Percentiles rank a stretch among this genome's conserved stretches.
These are phyloP conservation scores for Mesotaenium endlicherianum DNA, from an alignment of 139 green algal species.

Conservation along the genomic window DNA sequence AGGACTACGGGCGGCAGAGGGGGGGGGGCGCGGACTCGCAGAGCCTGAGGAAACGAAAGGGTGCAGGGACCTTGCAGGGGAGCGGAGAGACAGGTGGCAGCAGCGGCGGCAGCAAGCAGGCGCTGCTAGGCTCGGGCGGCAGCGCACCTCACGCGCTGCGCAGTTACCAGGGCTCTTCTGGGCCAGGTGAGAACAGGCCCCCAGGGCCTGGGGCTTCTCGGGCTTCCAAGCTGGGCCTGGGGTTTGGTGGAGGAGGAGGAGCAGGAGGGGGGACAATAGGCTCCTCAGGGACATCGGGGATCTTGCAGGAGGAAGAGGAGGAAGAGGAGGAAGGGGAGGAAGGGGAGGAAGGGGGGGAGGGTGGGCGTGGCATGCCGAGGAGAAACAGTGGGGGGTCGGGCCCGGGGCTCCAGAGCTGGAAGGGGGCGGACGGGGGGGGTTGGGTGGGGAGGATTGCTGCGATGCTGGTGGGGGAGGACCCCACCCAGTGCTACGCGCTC, in stretches of 20 bases:
- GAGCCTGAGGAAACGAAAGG: not conserved
- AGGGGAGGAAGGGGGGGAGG: not conserved
- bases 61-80: too few relatives aligned
- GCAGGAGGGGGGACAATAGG: not conserved
- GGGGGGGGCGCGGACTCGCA: not conserved
- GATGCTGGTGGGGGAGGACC: slow-evolving; percentile 47
- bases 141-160: not conserved
- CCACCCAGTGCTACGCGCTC: slow-evolving; percentile 48
- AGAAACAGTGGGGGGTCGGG: not conserved
- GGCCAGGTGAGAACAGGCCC: not conserved
- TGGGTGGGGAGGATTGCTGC: slow-evolving; percentile 30
- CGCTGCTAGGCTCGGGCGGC: not conserved
- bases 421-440: not conserved
- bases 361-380: not conserved
- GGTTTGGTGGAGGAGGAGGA: slow-evolving; percentile 1
- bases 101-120: not conserved
- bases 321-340: not conserved
- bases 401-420: not conserved
- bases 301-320: not conserved
- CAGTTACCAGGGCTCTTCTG: not conserved
- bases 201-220: not conserved
- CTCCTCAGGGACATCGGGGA: not conserved
- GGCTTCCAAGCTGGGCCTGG: not conserved
- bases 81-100: not conserved
- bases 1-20: not conserved